Base-by-base conservation (phyloP, 768 basidiomycete genomes). In the Guyanaporus albipodus region DNA sequence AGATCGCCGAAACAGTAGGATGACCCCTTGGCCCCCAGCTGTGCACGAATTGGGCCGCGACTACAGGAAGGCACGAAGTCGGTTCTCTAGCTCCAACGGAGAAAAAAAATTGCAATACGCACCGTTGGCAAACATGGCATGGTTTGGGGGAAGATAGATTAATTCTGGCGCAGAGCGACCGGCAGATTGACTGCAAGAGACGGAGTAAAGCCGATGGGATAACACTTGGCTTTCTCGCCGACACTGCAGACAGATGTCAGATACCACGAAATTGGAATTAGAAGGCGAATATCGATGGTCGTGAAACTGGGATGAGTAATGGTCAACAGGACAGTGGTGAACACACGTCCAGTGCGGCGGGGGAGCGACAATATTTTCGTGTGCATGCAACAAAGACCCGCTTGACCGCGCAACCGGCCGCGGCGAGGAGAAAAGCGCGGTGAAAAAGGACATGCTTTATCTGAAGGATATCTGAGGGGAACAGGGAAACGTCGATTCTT, bases 141-240 rank as follows among this genome's bases (percentile, higher is more conserved):
- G 59, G 10, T 37, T 11, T 1, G 34, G 38, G 0, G 27, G 31
- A 12, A 62, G 56, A 15, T 7, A 36, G 15, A 29, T 64, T 14
- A 62, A 21, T 23, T 33, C 33, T 2, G 59, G 62, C 2, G 59
- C 60, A 4, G 32, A 45, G 6, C 32, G 40, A 11, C 57, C 53
- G 4, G 54, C 56, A 2, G 19, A 42, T 14, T 23, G 32, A 24
- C 14, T 4, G 6, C 61, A 64, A 8, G 21, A 12, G 15, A 42
- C 12, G 5, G 61, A 59, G 7, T 60, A 62, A 38, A 62, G 64
- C 1, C 52, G 44, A 17, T 49, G 47, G 15, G 62, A 27, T 8
- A 50, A 50, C 15, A 26, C 47, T 24, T 54, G 59, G 8, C 53
- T 49, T 8, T 17, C 31, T 33, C 21, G 17, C 33, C 21, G 27